Evolutionary conservation across 257 asterid genomes (phyloP), one percentile per base, ranked within the genome.

Genomic region (Solanum bulbocastanum): DNA sequence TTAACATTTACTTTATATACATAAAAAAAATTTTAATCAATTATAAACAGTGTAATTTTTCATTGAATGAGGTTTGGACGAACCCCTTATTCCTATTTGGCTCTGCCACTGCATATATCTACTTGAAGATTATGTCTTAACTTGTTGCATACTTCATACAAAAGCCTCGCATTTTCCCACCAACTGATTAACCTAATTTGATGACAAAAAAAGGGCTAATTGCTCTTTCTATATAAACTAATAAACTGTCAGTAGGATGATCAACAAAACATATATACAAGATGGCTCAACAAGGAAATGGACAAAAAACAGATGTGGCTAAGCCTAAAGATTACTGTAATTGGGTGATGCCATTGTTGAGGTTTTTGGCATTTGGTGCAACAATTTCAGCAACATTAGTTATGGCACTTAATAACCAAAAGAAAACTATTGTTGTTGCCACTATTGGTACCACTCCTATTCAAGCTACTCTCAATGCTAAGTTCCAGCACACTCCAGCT

Each of bases 401-500:
- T 39, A 96, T 96, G 99, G 95, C 93, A 22, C 90, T 94, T 16
- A 94, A 93, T 94, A 95, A 93, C 86, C 90, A 96, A 88, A 89
- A 92, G 46, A 92, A 90, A 83, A 89, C 91, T 13, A 4, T 94
- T 15, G 87, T 88, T 12, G 95, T 96, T 74, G 98, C 96, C 15
- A 95, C 94, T 0, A 88, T 96, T 44, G 99, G 98, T 76, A 94
- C 89, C 30, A 92, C 93, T 10, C 95, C 97, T 9, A 75, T 96
- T 72, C 86, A 82, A 89, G 98, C 93, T 65, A 94, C 95, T 42
- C 87, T 95, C 86, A 92, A 92, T 5, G 98, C 98, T 90, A 95
- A 91, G 92, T 96, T 95, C 35, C 96, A 94, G 60, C 96, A 95
- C 82, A 96, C 98, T 83, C 99, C 98, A 40, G 98, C 99, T 27